Evolutionary conservation across 2,329 filamentous ascomycete genomes (phyloP), one percentile per base, ranked within the genome.

Genomic region (Intubia oerlemansii): DNA sequence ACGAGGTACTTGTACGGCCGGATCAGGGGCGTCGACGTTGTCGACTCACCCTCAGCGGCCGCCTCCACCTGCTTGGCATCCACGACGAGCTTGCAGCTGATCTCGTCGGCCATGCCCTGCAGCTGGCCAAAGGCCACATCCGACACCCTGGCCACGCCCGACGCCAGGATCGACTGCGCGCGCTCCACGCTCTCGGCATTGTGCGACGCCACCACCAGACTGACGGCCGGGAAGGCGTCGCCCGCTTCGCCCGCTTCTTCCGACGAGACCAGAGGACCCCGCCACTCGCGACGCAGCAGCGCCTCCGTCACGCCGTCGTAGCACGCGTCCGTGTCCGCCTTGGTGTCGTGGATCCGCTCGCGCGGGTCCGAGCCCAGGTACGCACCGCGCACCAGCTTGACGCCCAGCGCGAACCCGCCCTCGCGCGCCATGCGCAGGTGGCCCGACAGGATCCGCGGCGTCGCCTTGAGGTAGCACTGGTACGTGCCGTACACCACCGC

Each of bases 21-120:
- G 1, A 56, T 45, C 3, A 23, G 14, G 7, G 13, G 20, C 5
- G 10, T 5, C 4, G 27, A 17, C 17, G 26, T 14, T 12, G 11
- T 16, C 16, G 13, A n/a, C n/a, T n/a, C n/a, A n/a, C n/a, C n/a
- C n/a, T n/a, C n/a, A n/a, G n/a, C 10, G 25, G 25, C 30, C 30
- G 31, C 31, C 32, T 36, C 38, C 19, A 17, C 4, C 17, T 29
- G 7, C 14, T 17, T 17, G 8, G 29, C 32, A 10, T 41, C 38
- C 21, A 40, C 38, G 12, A 62, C 44, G 10, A 73, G 50, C 44
- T 69, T 65, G 44, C 66, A 72, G 46, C 74, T 81, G 29, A 95
- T 70, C 45, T 93, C 84, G 41, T 95, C 85, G 2, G 85, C 85
- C 85, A 95, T 95, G 23, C 85, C 84, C 54, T 85, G 77, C 1